phyloP scores from a whole-genome alignment of 2,329 filamentous ascomycete species.

The Onygena corvina region DNA sequence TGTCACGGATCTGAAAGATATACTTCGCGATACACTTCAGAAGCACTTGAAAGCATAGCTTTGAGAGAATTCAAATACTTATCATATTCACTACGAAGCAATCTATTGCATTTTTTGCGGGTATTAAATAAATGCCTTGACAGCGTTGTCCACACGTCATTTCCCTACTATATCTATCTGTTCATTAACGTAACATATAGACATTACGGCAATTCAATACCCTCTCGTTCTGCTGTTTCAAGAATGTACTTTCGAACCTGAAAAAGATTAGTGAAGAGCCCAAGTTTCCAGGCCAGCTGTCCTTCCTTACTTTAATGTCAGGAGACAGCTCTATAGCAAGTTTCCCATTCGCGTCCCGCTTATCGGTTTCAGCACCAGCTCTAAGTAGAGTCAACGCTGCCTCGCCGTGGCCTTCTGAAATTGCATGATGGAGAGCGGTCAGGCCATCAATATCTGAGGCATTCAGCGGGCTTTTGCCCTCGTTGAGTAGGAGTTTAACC shows the following conservation, averaged over 20 bases:
- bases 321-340: constrained; percentile 72
- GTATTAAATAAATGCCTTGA: no score
- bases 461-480: constrained; percentile 65
- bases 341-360: constrained; percentile 58
- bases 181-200: neutral
- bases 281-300: no score
- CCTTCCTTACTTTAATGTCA: constrained; percentile 63
- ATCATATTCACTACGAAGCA: neutral
- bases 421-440: constrained; percentile 74
- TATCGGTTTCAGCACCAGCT: constrained; percentile 69
- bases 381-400: constrained; percentile 72
- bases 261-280: neutral
- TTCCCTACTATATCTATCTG: neutral
- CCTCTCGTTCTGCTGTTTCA: constrained; percentile 69
- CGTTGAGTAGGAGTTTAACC: constrained; percentile 63
- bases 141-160: neutral
- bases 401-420: constrained; percentile 55
- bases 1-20: constrained; percentile 84
- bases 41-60: constrained; percentile 55
- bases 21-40: constrained; percentile 88
- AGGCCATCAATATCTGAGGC: constrained; percentile 70
- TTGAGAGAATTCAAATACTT: neutral
- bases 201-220: constrained; percentile 50
- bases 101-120: no score
- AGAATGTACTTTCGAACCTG: constrained; percentile 66